Evolutionary conservation across 768 basidiomycete genomes (phyloP).

Genomic region (Termitomyces sp.): DNA sequence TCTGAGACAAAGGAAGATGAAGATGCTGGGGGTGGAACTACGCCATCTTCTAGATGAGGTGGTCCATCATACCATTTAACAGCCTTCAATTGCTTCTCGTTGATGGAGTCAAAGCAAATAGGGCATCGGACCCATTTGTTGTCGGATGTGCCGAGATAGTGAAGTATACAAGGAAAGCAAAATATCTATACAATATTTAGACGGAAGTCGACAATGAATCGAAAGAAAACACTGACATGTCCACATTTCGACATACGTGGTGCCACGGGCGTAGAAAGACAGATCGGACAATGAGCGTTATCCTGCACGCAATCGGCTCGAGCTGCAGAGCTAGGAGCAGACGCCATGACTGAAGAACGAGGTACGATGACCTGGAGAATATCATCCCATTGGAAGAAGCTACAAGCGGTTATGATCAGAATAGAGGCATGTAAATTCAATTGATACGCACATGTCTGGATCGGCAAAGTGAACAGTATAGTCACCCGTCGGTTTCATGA

Average conservation of each 20-base stretch:
- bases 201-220: constrained; percentile 7
- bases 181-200: constrained; percentile 57
- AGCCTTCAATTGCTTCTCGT: constrained; percentile 84
- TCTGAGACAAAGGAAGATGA: constrained; percentile 40
- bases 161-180: constrained; percentile 92
- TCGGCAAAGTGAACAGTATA: constrained; percentile 97
- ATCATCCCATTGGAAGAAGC: constrained; percentile 95
- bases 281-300: constrained; percentile 86
- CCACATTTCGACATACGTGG: constrained; percentile 97
- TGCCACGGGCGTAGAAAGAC: constrained; percentile 84
- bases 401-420: constrained; percentile 22
- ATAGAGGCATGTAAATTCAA: not conserved
- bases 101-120: constrained; percentile 92
- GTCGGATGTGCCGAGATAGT: constrained; percentile 81
- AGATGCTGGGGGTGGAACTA: constrained; percentile 28
- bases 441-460: constrained; percentile 78
- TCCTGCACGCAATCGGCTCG: constrained; percentile 46
- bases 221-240: constrained; percentile 61
- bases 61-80: constrained; percentile 84
- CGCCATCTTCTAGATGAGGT: constrained; percentile 24
- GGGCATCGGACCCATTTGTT: constrained; percentile 93
- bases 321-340: constrained; percentile 46
- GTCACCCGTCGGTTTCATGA: constrained; percentile 87
- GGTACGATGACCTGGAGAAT: constrained; percentile 94
- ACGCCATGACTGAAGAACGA: constrained; percentile 68